phyloP scores from a whole-genome alignment of 2,329 filamentous ascomycete species.

The Periconia sp. region DNA sequence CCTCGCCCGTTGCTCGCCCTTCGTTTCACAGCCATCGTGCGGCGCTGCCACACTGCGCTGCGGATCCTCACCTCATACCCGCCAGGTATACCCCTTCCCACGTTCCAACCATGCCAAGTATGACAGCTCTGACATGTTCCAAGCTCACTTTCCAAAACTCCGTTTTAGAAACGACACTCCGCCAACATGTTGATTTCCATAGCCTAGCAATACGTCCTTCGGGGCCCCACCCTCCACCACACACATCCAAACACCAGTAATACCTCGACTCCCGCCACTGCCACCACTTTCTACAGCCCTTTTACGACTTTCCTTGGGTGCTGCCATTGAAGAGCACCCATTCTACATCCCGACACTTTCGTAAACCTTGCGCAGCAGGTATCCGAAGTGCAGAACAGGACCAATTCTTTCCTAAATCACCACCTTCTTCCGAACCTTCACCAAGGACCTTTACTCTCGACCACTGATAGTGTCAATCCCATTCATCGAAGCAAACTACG shows the following conservation, averaged over 20 bases:
- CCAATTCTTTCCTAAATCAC: not conserved
- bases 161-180: slow-evolving; percentile 36
- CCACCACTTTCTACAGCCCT: not conserved
- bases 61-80: slow-evolving; percentile 38
- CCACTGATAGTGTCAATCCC: too few relatives aligned
- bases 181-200: slow-evolving; percentile 43
- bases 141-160: slow-evolving; percentile 23
- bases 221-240: slow-evolving; percentile 36
- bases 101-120: slow-evolving; percentile 23
- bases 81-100: slow-evolving; percentile 38
- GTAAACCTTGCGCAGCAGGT: too few relatives aligned
- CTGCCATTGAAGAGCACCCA: slow-evolving; percentile 1
- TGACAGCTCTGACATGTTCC: slow-evolving; percentile 29
- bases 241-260: slow-evolving; percentile 19
- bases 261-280: slow-evolving; percentile 7
- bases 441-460: too few relatives aligned
- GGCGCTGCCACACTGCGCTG: slow-evolving; percentile 41
- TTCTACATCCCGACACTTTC: not conserved
- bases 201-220: slow-evolving; percentile 46
- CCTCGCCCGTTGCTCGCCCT: too few relatives aligned
- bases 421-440: too few relatives aligned
- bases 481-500: too few relatives aligned
- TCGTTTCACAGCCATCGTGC: slow-evolving; percentile 27
- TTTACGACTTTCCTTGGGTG: slow-evolving; percentile 2
- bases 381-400: too few relatives aligned